A percentile compares a stretch with the other conserved stretches of the same genome.
Conservation (phyloP, 2,329 filamentous ascomycete species). For the Arthrobotrys iridis region DNA sequence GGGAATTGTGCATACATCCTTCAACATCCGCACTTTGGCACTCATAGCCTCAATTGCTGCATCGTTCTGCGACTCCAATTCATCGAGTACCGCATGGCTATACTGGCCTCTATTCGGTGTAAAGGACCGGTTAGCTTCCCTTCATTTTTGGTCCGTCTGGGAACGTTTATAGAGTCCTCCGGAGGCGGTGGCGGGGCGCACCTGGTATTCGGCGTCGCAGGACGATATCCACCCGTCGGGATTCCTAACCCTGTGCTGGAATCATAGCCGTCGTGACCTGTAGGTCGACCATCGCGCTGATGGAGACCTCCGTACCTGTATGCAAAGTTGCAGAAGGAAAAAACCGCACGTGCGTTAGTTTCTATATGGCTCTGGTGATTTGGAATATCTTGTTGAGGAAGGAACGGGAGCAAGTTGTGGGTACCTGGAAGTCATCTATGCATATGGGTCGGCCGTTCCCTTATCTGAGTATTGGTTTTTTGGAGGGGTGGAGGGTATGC, state of each 20-base stretch:
- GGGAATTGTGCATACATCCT: constrained; percentile 73
- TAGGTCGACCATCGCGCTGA: constrained; percentile 50
- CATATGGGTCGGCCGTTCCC: constrained; percentile 15
- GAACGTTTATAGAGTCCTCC: too few relatives aligned
- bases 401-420: not conserved
- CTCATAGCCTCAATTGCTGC: constrained; percentile 87
- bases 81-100: constrained; percentile 87
- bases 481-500: not conserved
- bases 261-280: constrained; percentile 34
- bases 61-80: constrained; percentile 96
- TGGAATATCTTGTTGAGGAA: not conserved
- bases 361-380: not conserved
- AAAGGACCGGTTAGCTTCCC: constrained; percentile 40
- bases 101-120: constrained; percentile 81
- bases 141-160: too few relatives aligned
- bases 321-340: too few relatives aligned
- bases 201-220: constrained; percentile 75
- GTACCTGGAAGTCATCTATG: constrained; percentile 52
- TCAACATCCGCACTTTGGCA: constrained; percentile 87
- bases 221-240: constrained; percentile 65
- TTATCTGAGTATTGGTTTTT: not conserved
- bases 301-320: constrained; percentile 51
- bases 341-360: constrained; percentile 1
- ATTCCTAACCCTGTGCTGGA: constrained; percentile 16
- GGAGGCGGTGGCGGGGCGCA: not conserved